Conservation (phyloP, 441 rosid genomes). For the Gossypium laxum region DNA sequence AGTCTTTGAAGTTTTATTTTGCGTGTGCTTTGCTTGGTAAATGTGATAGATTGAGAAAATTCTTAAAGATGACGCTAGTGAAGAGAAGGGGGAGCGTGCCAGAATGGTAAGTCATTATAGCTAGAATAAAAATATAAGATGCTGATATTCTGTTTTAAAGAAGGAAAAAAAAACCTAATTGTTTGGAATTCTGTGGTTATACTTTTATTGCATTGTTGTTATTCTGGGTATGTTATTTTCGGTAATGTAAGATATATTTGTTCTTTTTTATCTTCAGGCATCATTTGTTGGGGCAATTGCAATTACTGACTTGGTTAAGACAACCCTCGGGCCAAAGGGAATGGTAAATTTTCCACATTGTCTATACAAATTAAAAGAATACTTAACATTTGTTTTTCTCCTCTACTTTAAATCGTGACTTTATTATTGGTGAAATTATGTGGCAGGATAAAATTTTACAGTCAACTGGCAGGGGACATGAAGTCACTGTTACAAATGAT, state of each 20-base stretch:
- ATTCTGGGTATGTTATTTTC: neutral
- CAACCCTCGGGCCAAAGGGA: conserved; percentile 93
- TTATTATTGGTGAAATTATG: conserved; percentile 9
- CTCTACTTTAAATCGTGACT: neutral
- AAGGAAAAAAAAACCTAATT: neutral
- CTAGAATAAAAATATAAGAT: neutral
- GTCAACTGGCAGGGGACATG: conserved; percentile 77
- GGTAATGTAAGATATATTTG: neutral
- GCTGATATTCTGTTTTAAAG: neutral
- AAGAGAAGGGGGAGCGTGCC: conserved; percentile 95
- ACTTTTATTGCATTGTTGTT: neutral
- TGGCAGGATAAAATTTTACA: conserved; percentile 82
- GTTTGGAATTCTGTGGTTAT: conserved; percentile 5
- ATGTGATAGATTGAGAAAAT: conserved; percentile 50
- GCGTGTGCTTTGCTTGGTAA: neutral
- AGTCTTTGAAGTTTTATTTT: neutral
- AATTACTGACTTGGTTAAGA: conserved; percentile 79
- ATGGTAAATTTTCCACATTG: conserved; percentile 44
- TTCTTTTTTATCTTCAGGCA: conserved; percentile 33
- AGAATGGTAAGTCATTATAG: conserved; percentile 58
- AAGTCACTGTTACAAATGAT: conserved; percentile 83
- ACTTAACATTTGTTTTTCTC: neutral
- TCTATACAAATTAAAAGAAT: neutral
- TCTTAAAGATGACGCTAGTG: conserved; percentile 84
- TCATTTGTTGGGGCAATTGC: conserved; percentile 94